Conservation (phyloP, 257 asterid genomes). For the Solanum bulbocastanum region DNA sequence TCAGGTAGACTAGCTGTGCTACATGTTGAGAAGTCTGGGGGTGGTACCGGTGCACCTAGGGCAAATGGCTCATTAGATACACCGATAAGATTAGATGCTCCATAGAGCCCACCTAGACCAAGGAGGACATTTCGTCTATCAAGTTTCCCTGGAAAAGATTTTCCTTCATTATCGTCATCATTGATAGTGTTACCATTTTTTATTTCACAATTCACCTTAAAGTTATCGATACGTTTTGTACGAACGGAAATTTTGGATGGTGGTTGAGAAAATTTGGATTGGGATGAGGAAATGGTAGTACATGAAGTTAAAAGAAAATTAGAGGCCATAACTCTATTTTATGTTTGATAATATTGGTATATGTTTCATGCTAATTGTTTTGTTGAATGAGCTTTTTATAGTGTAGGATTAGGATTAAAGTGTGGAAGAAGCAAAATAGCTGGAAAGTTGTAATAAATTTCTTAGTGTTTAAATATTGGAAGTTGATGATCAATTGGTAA, state of each 20-base stretch:
- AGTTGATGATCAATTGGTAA: not conserved
- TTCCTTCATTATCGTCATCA: not conserved
- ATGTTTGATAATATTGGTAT: not conserved
- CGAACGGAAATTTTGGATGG: not conserved
- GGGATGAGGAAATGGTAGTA: not conserved
- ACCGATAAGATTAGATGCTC: not conserved
- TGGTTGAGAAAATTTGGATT: not conserved
- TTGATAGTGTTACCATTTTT: not conserved
- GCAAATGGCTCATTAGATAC: not conserved
- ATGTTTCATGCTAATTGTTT: not conserved
- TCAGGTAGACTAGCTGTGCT: not conserved
- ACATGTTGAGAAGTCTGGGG: constrained; percentile 1
- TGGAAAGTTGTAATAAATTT: not conserved
- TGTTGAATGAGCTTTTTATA: not conserved
- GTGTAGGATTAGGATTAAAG: not conserved
- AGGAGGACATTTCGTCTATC: constrained; percentile 7
- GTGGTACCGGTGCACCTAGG: not conserved
- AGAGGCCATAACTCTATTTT: not conserved
- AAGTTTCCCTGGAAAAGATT: not conserved
- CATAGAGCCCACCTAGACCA: constrained; percentile 8
- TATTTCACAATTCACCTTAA: not conserved
- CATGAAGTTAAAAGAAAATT: not conserved
- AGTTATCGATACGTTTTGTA: not conserved
- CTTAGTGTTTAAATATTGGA: not conserved
- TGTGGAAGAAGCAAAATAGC: not conserved